Conservation (phyloP, 371 early-diverging fungal genomes). For the Catenaria anguillulae region DNA sequence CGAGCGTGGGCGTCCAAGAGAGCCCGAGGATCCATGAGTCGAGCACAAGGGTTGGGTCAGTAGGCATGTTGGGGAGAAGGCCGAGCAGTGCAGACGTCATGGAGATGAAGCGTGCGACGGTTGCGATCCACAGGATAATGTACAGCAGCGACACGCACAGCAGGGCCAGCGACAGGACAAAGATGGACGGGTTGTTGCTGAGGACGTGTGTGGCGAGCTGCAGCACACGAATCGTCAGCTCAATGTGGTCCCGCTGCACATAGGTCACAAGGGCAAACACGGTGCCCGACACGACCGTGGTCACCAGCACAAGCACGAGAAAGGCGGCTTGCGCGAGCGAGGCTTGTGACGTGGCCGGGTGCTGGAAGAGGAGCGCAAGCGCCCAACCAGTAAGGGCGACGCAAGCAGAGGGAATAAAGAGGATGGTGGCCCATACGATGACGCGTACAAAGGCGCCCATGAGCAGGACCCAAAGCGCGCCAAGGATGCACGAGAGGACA, state of each 20-base stretch:
- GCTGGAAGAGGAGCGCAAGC: neutral
- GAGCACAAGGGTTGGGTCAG: neutral
- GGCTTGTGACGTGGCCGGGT: neutral
- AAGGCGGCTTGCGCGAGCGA: neutral
- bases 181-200: neutral
- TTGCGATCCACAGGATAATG: neutral
- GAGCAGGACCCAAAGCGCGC: constrained; percentile 5
- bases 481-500: neutral
- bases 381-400: neutral
- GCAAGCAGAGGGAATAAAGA: neutral
- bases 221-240: neutral
- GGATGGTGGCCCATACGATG: constrained; percentile 3
- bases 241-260: constrained; percentile 1
- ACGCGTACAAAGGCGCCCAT: constrained; percentile 1
- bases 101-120: neutral
- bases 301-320: neutral
- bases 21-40: neutral
- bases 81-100: neutral
- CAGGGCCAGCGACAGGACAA: neutral
- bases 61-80: neutral
- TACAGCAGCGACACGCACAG: neutral
- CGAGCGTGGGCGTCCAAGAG: neutral
- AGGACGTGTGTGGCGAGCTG: neutral
- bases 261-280: neutral
- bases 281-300: neutral